Base-by-base conservation (phyloP, 2,329 filamentous ascomycete genomes). In the Karstenula rhodostoma region DNA sequence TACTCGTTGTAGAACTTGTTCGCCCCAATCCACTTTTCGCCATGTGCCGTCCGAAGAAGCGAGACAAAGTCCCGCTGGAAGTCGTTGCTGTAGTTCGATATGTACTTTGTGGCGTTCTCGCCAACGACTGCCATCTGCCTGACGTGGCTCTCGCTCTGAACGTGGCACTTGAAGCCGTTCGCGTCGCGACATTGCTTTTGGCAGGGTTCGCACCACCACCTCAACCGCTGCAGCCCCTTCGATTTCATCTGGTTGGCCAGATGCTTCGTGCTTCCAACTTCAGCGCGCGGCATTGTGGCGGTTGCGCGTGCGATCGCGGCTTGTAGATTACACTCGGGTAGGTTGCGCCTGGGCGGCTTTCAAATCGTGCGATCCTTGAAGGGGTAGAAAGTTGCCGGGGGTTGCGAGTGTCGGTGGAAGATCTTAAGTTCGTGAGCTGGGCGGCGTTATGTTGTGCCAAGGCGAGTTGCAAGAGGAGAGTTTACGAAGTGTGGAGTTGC, bases 1-100 rank as follows among this genome's bases (percentile, higher is more conserved):
- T 96, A 95, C 73, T 94, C 90, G 76, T 98, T 93, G 79, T 99
- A 99, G 77, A 98, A 98, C 63, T 92, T 89, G 73, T 99, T 99
- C 54, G 94, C 87, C 35, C 94, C 86, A 1, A 98, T 89, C 70
- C 88, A 86, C 78, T 99, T 99, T 79, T 97, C 93, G 64, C 93
- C 93, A 72, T 99, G 95, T 0, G 89, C 87, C 0, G 94, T 97
- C 59, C 88, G 86, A 7, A 99, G 83, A 1, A 95, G 83, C 59
- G 87, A 83, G 1, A 96, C 65, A 70, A 97, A 97, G 73, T 96
- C 92, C 60, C 86, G 85, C 64, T 90, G 81, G 77, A 99, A 99
- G 67, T 96, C 87, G 62, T 86, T 87, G 77, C 87, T 92, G 82
- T 88, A 99, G 48, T 94, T 86, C 73, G 91, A 87, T 77, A 98